These are phyloP conservation scores for Ilex asprella DNA, from an alignment of 257 asterid species.

Conservation along the genomic window DNA sequence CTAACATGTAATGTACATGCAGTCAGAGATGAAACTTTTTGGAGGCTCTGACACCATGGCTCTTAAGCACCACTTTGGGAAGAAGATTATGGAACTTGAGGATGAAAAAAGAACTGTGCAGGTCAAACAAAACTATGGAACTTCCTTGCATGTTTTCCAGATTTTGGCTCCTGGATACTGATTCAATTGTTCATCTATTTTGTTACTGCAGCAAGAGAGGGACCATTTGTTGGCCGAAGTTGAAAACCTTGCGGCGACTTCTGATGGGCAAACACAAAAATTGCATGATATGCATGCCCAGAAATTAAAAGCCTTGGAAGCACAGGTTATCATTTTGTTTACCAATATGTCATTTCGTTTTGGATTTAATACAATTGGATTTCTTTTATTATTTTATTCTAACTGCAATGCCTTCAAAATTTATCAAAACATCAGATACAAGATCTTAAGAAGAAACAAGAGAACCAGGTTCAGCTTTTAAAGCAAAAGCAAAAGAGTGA, in stretches of 20 bases:
- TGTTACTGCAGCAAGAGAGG: constrained; percentile 62
- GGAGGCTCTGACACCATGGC: constrained; percentile 84
- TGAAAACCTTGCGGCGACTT: constrained; percentile 83
- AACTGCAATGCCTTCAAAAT: neutral
- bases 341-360: neutral
- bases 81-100: constrained; percentile 87
- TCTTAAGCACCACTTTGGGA: constrained; percentile 95
- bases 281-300: constrained; percentile 81
- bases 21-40: constrained; percentile 90
- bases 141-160: constrained; percentile 5
- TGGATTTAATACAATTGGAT: neutral
- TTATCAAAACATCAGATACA: constrained; percentile 53
- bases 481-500: constrained; percentile 98
- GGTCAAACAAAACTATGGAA: constrained; percentile 30
- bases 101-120: constrained; percentile 90
- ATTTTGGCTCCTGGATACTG: constrained; percentile 9
- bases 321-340: constrained; percentile 48
- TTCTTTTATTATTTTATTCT: neutral
- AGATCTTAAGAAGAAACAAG: constrained; percentile 97
- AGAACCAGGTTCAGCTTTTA: constrained; percentile 84
- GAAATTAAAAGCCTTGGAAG: constrained; percentile 77
- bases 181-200: constrained; percentile 12
- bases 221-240: constrained; percentile 80
- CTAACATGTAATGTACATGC: constrained; percentile 24
- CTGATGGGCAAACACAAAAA: constrained; percentile 85